These are phyloP conservation scores for Thelonectria discophora DNA, from an alignment of 2,329 filamentous ascomycete species.

Conservation along the genomic window DNA sequence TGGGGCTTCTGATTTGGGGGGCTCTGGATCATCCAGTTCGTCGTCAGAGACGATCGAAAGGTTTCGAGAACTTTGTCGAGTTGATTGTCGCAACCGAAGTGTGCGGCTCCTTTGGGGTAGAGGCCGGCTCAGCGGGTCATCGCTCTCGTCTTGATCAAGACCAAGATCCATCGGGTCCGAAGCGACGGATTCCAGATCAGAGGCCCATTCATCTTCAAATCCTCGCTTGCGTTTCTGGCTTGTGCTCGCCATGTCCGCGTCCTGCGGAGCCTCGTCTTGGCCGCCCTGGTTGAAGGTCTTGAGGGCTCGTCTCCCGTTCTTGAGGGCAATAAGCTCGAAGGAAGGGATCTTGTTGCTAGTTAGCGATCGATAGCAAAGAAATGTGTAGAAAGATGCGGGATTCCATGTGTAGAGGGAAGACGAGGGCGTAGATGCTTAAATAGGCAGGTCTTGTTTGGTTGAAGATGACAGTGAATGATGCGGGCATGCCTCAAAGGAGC, in stretches of 20 bases:
- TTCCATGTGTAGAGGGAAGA: constrained; percentile 17
- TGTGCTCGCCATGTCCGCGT: constrained; percentile 29
- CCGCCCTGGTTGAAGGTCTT: constrained; percentile 32
- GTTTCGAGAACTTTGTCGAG: constrained; percentile 17
- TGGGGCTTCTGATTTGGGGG: constrained; percentile 18
- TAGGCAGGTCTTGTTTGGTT: constrained; percentile 16
- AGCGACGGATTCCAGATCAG: constrained; percentile 35
- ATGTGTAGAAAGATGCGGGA: neutral
- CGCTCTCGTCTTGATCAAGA: constrained; percentile 40
- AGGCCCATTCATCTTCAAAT: constrained; percentile 42
- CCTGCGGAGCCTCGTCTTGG: constrained; percentile 22
- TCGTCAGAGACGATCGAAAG: constrained; percentile 30
- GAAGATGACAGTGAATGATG: constrained; percentile 35
- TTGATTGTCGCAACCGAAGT: neutral
- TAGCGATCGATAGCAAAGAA: constrained; percentile 23
- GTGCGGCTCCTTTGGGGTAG: neutral
- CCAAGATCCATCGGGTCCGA: constrained; percentile 40
- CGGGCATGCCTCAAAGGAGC: neutral
- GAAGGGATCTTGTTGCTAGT: constrained; percentile 43
- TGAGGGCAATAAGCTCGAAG: constrained; percentile 42
- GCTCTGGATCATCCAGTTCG: constrained; percentile 32
- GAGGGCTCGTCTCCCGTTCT: constrained; percentile 47
- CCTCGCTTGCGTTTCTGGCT: constrained; percentile 46
- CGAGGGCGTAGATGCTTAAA: neutral
- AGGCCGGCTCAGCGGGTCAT: constrained; percentile 12